Evolutionary conservation across 2,329 filamentous ascomycete species (phyloP), one percentile per base, ranked within the genome.

Genomic region (Fusarium continuum): DNA sequence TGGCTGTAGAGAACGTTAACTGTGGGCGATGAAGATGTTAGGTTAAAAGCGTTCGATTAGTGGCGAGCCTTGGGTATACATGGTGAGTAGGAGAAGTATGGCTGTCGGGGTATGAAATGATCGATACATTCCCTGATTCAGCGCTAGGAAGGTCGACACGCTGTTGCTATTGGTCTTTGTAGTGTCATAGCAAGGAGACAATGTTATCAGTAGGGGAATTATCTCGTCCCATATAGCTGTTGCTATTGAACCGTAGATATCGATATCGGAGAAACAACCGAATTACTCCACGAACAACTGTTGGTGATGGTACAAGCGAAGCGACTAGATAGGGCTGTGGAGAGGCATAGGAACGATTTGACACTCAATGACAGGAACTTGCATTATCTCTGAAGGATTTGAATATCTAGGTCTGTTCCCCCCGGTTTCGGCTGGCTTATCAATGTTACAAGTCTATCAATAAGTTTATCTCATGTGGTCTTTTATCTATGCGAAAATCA

Each of bases 101-200:
- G 82, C 6, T 80, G 76, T n/a, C 83, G 78, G 39, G 81, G 80
- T 55, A 85, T 78, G 67, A 85, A 61, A 2, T 40, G 45, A 3
- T 59, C 63, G 2, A 67, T 25, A 5, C 50, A 55, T 1, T n/a
- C 84, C 82, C 67, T 78, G 77, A 72, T 88, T 85, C 11, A 75
- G 74, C 0, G 81, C 77, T 65, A 80, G 81, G 78, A 88, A 88
- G 3, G 85, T 87, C 62, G 87, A 85, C 25, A 85, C 76, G 0
- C 82, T 79, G 71, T 88, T 87, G 20, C 84, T 83, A 61, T 87
- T 83, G n/a, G 80, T 85, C 73, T 88, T 88, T 40, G 83, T 84
- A 3, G 78, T 82, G 14, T n/a, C 25, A 43, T 25, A 8, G 31
- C 17, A 25, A 36, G 9, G 19, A 55, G 19, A 26, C 13, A 20